These are phyloP conservation scores for Malassezia brasiliensis DNA, from an alignment of 1,284 basidiomycete genomes.

Conservation along the genomic window DNA sequence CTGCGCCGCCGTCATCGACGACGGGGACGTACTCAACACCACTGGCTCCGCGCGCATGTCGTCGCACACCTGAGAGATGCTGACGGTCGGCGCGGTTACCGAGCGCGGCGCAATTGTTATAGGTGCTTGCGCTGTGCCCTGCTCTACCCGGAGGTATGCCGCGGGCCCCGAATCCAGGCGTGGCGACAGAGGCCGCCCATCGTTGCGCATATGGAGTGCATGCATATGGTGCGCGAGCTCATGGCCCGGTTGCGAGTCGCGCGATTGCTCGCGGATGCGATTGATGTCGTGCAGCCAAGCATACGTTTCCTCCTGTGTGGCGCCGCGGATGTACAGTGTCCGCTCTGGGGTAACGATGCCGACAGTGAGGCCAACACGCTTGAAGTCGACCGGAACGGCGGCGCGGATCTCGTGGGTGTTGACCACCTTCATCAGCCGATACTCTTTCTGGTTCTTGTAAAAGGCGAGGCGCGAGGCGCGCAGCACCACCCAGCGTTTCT, in stretches of 20 bases:
- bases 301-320: conserved; percentile 60
- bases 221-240: background rate
- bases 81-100: background rate
- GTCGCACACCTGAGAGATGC: conserved; percentile 7
- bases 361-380: conserved; percentile 79
- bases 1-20: conserved; percentile 33
- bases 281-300: conserved; percentile 79
- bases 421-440: conserved; percentile 72
- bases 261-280: conserved; percentile 57
- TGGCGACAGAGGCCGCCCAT: background rate
- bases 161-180: background rate
- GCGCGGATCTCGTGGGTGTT: conserved; percentile 82
- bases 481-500: conserved; percentile 96
- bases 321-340: conserved; percentile 84
- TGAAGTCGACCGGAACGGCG: conserved; percentile 74
- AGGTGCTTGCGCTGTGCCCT: background rate
- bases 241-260: conserved; percentile 9
- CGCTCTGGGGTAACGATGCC: conserved; percentile 81
- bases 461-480: conserved; percentile 83
- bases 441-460: conserved; percentile 72
- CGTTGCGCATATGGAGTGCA: background rate
- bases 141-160: too few relatives aligned
- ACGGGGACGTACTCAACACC: conserved; percentile 28
- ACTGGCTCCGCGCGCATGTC: conserved; percentile 31
- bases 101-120: background rate